phyloP scores from a whole-genome alignment of 2,329 filamentous ascomycete species.

The Fusarium sp. region DNA sequence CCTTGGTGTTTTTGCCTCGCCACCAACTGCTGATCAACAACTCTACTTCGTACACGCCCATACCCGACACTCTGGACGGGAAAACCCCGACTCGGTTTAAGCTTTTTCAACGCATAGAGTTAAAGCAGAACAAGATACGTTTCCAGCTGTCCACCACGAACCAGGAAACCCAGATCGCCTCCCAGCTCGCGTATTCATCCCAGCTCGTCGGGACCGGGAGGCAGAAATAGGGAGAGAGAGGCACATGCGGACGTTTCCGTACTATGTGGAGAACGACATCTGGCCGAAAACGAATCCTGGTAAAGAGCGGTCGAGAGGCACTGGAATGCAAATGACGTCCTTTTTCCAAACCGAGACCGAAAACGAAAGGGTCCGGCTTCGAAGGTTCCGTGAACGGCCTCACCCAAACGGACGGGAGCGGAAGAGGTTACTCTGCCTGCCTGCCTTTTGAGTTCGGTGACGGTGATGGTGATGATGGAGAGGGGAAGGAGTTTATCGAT shows the following conservation, averaged over 20 bases:
- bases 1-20: constrained; percentile 14
- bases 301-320: constrained; percentile 11
- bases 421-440: neutral
- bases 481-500: neutral
- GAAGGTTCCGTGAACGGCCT: constrained; percentile 19
- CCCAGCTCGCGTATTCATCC: neutral
- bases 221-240: neutral
- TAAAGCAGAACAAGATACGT: neutral
- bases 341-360: neutral
- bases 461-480: neutral
- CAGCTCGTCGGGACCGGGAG: neutral
- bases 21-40: neutral
- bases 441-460: neutral
- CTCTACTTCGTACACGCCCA: neutral
- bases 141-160: neutral
- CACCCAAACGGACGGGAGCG: constrained; percentile 2
- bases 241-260: neutral
- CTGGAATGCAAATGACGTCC: constrained; percentile 32
- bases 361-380: constrained; percentile 1
- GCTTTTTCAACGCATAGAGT: neutral
- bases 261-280: neutral
- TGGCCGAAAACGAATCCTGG: constrained; percentile 15
- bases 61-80: neutral
- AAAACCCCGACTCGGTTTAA: neutral
- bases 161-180: neutral